Conservation (phyloP, 108 stramenopile genomes). For the Epipyxis sp. region DNA sequence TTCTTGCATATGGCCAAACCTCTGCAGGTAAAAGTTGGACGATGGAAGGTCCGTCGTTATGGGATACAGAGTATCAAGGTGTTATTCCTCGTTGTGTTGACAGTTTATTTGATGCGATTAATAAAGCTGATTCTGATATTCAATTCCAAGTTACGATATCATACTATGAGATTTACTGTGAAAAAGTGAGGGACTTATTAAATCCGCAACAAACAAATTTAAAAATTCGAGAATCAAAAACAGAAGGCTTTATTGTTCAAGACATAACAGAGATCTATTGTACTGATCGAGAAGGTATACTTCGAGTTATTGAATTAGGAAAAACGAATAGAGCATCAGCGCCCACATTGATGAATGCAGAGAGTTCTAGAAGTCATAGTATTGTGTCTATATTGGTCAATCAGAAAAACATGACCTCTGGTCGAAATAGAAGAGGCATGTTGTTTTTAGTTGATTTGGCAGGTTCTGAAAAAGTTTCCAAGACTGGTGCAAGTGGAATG, state of each 20-base stretch:
- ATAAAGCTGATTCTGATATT: neutral
- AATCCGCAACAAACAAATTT: constrained; percentile 21
- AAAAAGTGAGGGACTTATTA: constrained; percentile 20
- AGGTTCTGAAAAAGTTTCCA: constrained; percentile 64
- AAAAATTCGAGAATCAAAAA: constrained; percentile 23
- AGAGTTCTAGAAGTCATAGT: constrained; percentile 62
- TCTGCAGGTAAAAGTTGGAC: constrained; percentile 58
- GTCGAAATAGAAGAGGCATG: constrained; percentile 34
- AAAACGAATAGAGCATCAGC: constrained; percentile 54
- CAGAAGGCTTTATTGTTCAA: constrained; percentile 1
- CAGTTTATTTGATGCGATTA: constrained; percentile 12
- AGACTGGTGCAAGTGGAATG: constrained; percentile 44
- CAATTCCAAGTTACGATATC: constrained; percentile 15
- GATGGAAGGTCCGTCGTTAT: constrained; percentile 37
- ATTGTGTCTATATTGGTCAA: constrained; percentile 52
- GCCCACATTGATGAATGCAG: constrained; percentile 68
- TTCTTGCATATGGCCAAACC: constrained; percentile 85
- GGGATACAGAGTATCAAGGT: constrained; percentile 9
- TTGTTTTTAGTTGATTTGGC: constrained; percentile 75
- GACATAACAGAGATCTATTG: constrained; percentile 21
- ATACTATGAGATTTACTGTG: constrained; percentile 27
- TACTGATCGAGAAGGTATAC: constrained; percentile 45
- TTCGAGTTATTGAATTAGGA: constrained; percentile 56
- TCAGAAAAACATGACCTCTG: constrained; percentile 51
- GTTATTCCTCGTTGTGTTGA: constrained; percentile 23